Percentiles rank a stretch among this genome's conserved stretches.
Conservation (phyloP, 345 rosid species). For the Leavenworthia alabamica region DNA sequence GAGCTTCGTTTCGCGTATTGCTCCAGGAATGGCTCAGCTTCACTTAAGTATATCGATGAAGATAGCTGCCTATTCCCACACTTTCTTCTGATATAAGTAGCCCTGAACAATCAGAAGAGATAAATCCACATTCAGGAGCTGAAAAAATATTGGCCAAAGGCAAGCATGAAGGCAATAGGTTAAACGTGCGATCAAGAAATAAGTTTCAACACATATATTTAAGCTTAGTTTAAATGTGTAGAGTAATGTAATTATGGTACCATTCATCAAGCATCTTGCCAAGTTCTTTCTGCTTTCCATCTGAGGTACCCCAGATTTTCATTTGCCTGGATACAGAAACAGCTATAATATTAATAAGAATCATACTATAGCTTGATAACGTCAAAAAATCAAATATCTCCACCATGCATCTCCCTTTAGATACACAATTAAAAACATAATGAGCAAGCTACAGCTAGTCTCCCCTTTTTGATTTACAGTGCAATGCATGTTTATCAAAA, state of each 20-base stretch:
- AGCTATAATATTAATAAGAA: background rate
- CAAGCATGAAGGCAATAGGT: background rate
- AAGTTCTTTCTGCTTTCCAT: constrained; percentile 75
- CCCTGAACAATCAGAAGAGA: constrained; percentile 43
- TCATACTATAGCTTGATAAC: background rate
- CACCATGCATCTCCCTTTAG: background rate
- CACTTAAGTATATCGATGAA: constrained; percentile 68
- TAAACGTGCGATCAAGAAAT: background rate
- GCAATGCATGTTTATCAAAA: constrained; percentile 8
- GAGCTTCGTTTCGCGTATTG: constrained; percentile 68
- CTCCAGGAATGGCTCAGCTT: constrained; percentile 94
- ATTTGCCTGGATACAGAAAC: constrained; percentile 59
- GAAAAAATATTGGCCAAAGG: background rate
- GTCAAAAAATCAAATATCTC: background rate
- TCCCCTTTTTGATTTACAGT: background rate
- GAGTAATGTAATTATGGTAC: constrained; percentile 34
- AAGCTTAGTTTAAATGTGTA: constrained; percentile 13
- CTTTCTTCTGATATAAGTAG: constrained; percentile 59
- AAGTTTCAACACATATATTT: background rate
- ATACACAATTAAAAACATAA: constrained; percentile 2
- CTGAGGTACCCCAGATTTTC: constrained; percentile 79
- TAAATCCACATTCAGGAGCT: background rate
- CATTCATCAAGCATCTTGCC: constrained; percentile 97
- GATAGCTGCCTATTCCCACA: constrained; percentile 62
- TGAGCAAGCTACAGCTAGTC: background rate